Base-by-base conservation (phyloP, 176 grass and related monocot genomes). In the Carex kokanica region DNA sequence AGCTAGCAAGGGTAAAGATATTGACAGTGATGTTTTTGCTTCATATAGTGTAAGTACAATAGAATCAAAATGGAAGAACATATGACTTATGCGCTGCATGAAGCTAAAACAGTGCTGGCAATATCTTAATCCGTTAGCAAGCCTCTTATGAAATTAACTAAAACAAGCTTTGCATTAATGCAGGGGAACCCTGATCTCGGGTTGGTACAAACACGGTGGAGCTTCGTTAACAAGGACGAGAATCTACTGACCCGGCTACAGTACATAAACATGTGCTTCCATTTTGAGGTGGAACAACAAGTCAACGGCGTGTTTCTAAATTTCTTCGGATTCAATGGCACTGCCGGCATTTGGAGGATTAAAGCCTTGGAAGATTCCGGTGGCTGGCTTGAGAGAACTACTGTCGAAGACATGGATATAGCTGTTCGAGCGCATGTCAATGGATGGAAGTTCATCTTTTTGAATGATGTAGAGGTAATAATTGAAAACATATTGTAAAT, bases 251-350 rank as follows among this genome's bases (percentile, higher is more conserved):
- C 91, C 21, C 87, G 94, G 75, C 75, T 97, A 57, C 94, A 97
- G 75, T 93, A 97, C 82, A 78, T 97, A 83, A 97, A 97, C 29
- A 83, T 97, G 24, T 91, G 91, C 84, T 97, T 97, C 86, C 94
- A 97, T 85, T 97, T 97, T 65, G 94, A 97, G 88, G 94, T 97
- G 86, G 94, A 97, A 74, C 94, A 97, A 87, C 94, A 97, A 75
- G 94, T 97, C 41, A 97, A 97, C 31, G 94, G 94, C 3, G 18
- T 70, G 3, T 97, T 97, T 64, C 71, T 97, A 82, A 94, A 94
- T 72, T 97, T 97, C 90, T 97, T 97, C 5, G 94, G 94, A 78
- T 97, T 97, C 88, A 97, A 97, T 13, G 94, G 94, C 20, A 97
- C 91, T 6, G 94, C 91, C 0, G 91, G 94, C 40, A 88, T 97